Percentiles rank a stretch among this genome's conserved stretches.
These are phyloP conservation scores for Medicago ruthenica DNA, from an alignment of 306 rosid species.

Conservation along the genomic window DNA sequence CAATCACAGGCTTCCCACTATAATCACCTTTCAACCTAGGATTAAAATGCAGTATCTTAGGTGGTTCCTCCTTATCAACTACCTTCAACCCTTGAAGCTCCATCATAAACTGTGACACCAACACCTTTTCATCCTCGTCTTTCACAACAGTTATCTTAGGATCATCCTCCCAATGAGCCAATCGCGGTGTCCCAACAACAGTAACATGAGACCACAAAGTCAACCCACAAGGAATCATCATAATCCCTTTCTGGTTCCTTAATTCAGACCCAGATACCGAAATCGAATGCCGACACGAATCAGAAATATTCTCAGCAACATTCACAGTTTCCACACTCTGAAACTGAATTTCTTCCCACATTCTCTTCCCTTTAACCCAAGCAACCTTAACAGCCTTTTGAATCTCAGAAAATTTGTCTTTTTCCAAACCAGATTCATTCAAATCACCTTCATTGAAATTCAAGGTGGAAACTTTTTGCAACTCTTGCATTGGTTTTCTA, in stretches of 20 bases:
- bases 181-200: conserved; percentile 87
- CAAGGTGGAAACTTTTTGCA: conserved; percentile 67
- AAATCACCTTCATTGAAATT: conserved; percentile 50
- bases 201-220: conserved; percentile 89
- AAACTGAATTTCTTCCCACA: conserved; percentile 72
- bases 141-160: conserved; percentile 77
- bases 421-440: conserved; percentile 4
- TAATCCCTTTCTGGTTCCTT: conserved; percentile 48
- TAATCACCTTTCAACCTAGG: conserved; percentile 96
- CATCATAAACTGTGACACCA: conserved; percentile 95
- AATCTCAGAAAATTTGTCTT: conserved; percentile 9
- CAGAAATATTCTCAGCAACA: conserved; percentile 45
- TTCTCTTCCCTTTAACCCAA: conserved; percentile 70
- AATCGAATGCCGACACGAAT: conserved; percentile 70
- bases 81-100: conserved; percentile 91
- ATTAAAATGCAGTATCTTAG: conserved; percentile 87
- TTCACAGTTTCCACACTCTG: conserved; percentile 38
- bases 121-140: conserved; percentile 72
- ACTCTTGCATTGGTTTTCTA: conserved; percentile 53
- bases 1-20: conserved; percentile 88
- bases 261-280: conserved; percentile 64
- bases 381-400: conserved; percentile 46
- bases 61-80: conserved; percentile 92
- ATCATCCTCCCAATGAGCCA: conserved; percentile 79
- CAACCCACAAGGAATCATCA: conserved; percentile 85